Evolutionary conservation across 2,329 filamentous ascomycete species (phyloP).

Genomic region (Scorias spongiosa): DNA sequence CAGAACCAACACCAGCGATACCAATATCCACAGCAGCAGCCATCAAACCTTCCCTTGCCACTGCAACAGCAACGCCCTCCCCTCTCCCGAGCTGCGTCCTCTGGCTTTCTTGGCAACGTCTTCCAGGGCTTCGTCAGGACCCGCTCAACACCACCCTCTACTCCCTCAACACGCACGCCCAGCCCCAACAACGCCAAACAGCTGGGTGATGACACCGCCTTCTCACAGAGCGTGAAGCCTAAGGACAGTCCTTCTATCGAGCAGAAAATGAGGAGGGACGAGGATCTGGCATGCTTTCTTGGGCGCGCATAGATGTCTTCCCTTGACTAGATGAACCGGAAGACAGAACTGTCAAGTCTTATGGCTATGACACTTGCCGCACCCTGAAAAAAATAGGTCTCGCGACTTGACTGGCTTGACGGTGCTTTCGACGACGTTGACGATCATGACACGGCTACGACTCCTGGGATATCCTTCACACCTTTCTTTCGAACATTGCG

Average conservation of each 20-base stretch:
- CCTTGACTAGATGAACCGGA: too few relatives aligned
- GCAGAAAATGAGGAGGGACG: neutral
- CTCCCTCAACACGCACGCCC: neutral
- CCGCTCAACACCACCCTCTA: conserved; percentile 1
- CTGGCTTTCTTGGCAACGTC: conserved; percentile 18
- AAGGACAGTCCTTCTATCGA: neutral
- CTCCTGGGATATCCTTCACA: neutral
- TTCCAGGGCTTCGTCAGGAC: conserved; percentile 8
- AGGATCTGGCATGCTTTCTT: neutral
- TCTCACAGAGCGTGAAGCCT: neutral
- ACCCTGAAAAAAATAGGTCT: too few relatives aligned
- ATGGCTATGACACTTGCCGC: too few relatives aligned
- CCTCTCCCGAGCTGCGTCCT: conserved; percentile 8
- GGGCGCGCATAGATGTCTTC: neutral
- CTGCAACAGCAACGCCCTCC: conserved; percentile 9
- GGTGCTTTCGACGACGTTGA: neutral
- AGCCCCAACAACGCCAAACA: neutral
- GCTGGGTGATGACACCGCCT: neutral
- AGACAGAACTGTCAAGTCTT: too few relatives aligned
- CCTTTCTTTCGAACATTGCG: neutral
- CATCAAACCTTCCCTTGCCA: neutral
- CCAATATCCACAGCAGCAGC: neutral
- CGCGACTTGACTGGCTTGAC: neutral
- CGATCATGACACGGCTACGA: too few relatives aligned
- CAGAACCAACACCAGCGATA: neutral